Evolutionary conservation across 306 rosid species (phyloP).

Genomic region (Pterocarpus santalinus): DNA sequence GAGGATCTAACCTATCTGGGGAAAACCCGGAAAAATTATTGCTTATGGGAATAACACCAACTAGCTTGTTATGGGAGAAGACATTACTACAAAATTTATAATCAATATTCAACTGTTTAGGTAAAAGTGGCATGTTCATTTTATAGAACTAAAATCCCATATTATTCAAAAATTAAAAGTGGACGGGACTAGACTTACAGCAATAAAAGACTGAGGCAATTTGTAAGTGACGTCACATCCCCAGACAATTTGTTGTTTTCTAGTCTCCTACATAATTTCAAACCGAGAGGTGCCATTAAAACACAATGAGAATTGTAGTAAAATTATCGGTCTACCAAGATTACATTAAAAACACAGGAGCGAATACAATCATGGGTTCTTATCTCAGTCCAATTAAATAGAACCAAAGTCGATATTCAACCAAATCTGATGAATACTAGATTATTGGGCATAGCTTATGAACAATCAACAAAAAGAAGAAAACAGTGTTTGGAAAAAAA

Average conservation of each 20-base stretch:
- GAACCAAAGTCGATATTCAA: neutral
- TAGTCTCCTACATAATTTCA: constrained; percentile 70
- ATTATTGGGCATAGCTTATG: no score
- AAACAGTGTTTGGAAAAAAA: no score
- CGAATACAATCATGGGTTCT: neutral
- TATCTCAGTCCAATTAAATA: constrained; percentile 14
- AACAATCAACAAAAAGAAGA: no score
- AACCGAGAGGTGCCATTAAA: neutral
- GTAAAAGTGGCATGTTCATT: neutral
- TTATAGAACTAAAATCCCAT: neutral
- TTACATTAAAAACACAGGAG: neutral
- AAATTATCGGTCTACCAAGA: neutral
- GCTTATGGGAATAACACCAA: constrained; percentile 83
- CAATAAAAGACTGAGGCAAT: constrained; percentile 78
- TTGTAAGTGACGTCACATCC: constrained; percentile 68
- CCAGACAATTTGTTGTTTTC: constrained; percentile 87
- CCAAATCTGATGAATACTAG: neutral
- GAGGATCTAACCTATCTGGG: constrained; percentile 72
- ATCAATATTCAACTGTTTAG: neutral
- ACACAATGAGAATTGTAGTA: neutral
- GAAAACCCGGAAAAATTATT: constrained; percentile 92
- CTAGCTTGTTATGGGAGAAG: constrained; percentile 74
- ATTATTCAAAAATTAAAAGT: neutral
- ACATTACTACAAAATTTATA: constrained; percentile 71
- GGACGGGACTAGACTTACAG: constrained; percentile 62